These are phyloP conservation scores for Cyclocybe aegerita DNA, from an alignment of 768 basidiomycete genomes.

Conservation along the genomic window DNA sequence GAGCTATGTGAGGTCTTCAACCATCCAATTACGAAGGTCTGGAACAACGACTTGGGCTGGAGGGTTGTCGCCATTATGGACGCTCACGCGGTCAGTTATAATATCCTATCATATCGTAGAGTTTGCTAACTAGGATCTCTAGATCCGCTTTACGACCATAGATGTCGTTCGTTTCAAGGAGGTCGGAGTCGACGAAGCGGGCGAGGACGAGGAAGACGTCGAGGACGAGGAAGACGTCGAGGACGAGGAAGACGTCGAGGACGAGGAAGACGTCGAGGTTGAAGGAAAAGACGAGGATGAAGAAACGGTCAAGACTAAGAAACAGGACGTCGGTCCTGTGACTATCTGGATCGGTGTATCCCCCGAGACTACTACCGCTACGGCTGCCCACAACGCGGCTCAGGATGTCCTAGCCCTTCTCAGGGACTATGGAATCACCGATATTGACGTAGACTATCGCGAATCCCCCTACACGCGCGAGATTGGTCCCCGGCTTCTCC, in stretches of 20 bases:
- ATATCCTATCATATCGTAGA: slow-evolving; percentile 24
- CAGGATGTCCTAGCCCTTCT: slow-evolving; percentile 30
- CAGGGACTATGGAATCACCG: slow-evolving; percentile 24
- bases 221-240: background rate
- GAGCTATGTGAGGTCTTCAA: slow-evolving; percentile 29
- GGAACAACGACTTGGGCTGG: slow-evolving; percentile 27
- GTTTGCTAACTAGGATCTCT: slow-evolving; percentile 26
- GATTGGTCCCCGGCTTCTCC: slow-evolving; percentile 28
- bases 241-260: slow-evolving; percentile 15
- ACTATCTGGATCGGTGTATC: slow-evolving; percentile 32
- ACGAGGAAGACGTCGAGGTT: no score
- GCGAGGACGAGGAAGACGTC: background rate
- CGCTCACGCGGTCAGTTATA: slow-evolving; percentile 23
- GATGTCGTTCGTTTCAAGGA: slow-evolving; percentile 32
- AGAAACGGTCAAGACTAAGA: slow-evolving; percentile 16
- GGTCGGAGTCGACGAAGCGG: slow-evolving; percentile 15
- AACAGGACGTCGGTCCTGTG: slow-evolving; percentile 26
- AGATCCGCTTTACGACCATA: slow-evolving; percentile 31
- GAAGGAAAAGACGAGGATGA: slow-evolving; percentile 6
- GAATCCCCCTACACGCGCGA: slow-evolving; percentile 26
- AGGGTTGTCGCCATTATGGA: slow-evolving; percentile 27
- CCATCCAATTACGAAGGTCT: slow-evolving; percentile 29
- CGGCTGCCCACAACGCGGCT: slow-evolving; percentile 28
- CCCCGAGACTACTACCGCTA: slow-evolving; percentile 26
- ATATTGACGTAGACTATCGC: slow-evolving; percentile 33